Base-by-base conservation (phyloP, 2,329 filamentous ascomycete genomes). In the Annulohypoxylon truncatum region DNA sequence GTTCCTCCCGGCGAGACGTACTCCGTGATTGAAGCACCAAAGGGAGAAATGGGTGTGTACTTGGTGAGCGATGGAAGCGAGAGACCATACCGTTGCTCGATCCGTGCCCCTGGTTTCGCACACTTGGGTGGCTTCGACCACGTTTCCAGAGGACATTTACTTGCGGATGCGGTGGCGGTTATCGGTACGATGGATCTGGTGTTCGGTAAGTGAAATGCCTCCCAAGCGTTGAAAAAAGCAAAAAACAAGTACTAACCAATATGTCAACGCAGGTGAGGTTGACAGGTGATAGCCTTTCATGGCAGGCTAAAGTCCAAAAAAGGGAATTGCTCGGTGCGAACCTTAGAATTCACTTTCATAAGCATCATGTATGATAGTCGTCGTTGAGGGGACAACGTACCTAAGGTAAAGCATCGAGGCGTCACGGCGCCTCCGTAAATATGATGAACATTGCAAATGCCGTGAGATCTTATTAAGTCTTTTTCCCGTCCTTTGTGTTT, bases 1-100 rank as follows among this genome's bases (percentile, higher is more conserved):
- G 96, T 99, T 3, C 96, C 96, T 44, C 96, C 96, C 6, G 96
- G 96, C 69, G 96, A 99, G 86, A 99, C 96, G 4, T 99, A 99
- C 86, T 94, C 91, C 48, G 95, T 92, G 68, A 99, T 99, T 71
- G 96, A 99, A 85, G 96, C 96, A n/a, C 96, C 96, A 66, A 99
- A 99, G 90, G 96, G 96, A 75, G 96, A 99, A 85, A 99, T 99
- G 96, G 96, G 92, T 79, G 96, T 99, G 46, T 99, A 92, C 79
- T 83, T 99, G 54, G 96, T 99, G 76, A 97, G 92, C 78, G 96
- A 99, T 78, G 96, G 96, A 70, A 96, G 90, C 78, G 96, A 99
- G 87, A 87, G 96, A 77, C 96, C 96, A 48, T 99, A 99, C 84
- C 88, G 96, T 77, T 97, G 96, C 83, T 96, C 97, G 85, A 97